Conservation (phyloP, 140 eudicot genomes). For the Flaveria floridana region DNA sequence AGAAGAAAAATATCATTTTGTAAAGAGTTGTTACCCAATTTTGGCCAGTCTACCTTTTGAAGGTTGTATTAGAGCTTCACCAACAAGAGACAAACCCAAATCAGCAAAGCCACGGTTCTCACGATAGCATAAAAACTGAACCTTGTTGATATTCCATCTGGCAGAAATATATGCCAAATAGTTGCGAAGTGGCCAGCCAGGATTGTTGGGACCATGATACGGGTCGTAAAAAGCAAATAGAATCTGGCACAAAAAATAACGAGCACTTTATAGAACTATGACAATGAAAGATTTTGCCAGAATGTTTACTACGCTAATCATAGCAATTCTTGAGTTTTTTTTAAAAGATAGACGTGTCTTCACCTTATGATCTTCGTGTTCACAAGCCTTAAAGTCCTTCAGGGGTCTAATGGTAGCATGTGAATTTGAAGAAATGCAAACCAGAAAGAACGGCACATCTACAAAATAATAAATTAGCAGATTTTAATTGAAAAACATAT, state of each 20-base stretch:
- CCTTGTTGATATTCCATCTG: constrained; percentile 62
- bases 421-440: constrained; percentile 66
- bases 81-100: constrained; percentile 67
- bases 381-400: constrained; percentile 66
- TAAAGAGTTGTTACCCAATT: constrained; percentile 35
- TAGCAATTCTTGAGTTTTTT: background rate
- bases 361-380: constrained; percentile 63
- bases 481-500: background rate
- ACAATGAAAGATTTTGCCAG: background rate
- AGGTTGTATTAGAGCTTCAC: constrained; percentile 65
- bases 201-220: constrained; percentile 67
- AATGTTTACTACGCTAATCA: background rate
- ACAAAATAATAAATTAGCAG: constrained; percentile 31
- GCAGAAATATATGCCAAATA: constrained; percentile 50
- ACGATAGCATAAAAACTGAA: constrained; percentile 76
- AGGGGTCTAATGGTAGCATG: constrained; percentile 58
- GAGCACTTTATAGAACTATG: background rate
- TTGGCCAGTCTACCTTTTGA: constrained; percentile 64
- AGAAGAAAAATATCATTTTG: constrained; percentile 1
- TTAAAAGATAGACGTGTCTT: background rate
- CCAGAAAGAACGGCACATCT: constrained; percentile 84
- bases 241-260: constrained; percentile 44
- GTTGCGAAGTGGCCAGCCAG: constrained; percentile 98
- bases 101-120: constrained; percentile 88
- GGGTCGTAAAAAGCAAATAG: constrained; percentile 90